Conservation (phyloP, 2,329 filamentous ascomycete genomes). For the Byssochlamys sp. region DNA sequence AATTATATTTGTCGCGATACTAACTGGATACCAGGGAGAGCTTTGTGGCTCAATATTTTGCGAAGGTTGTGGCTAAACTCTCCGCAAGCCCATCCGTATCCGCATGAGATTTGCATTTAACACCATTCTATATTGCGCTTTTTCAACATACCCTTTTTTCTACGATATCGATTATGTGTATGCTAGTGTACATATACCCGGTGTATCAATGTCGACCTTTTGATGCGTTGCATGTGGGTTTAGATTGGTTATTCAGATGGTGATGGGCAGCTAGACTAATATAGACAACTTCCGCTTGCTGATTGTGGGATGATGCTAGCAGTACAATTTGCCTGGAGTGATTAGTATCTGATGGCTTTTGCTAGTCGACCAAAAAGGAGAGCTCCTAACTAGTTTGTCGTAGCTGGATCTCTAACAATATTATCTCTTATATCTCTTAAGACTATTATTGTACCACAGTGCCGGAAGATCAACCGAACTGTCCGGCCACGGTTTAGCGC, state of each 20-base stretch:
- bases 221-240: neutral
- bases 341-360: too few relatives aligned
- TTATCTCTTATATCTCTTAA: too few relatives aligned
- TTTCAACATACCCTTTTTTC: neutral
- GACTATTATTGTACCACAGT: too few relatives aligned
- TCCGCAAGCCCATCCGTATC: conserved; percentile 9
- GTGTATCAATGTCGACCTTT: neutral
- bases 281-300: neutral
- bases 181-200: neutral
- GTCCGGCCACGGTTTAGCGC: neutral
- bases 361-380: too few relatives aligned
- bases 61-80: conserved; percentile 54
- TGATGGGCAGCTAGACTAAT: neutral
- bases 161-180: neutral
- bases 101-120: neutral
- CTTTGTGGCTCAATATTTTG: conserved; percentile 68
- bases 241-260: neutral
- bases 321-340: too few relatives aligned
- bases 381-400: too few relatives aligned
- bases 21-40: conserved; percentile 48
- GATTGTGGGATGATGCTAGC: neutral
- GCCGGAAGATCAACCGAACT: neutral
- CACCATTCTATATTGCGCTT: neutral
- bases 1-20: neutral
- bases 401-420: too few relatives aligned